Evolutionary conservation across 2,329 filamentous ascomycete species (phyloP).

Genomic region (Sporothrix euskadiensis): DNA sequence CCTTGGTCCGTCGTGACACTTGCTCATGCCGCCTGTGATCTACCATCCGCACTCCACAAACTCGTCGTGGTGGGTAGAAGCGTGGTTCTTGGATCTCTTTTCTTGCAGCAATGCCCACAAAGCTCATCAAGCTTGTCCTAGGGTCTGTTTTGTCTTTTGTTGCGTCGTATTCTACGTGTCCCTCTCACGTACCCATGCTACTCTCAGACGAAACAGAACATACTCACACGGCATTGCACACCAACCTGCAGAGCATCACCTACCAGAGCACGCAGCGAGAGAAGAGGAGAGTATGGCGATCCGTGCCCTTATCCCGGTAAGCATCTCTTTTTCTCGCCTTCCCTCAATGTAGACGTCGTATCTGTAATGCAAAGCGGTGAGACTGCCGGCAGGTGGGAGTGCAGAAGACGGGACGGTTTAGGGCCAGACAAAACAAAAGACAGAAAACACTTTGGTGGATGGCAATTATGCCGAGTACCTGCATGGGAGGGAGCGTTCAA

Average conservation of each 20-base stretch:
- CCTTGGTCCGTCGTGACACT: background rate
- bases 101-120: background rate
- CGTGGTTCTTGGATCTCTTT: background rate
- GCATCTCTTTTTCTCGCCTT: background rate
- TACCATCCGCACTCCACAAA: slow-evolving; percentile 14
- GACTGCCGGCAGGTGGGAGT: slow-evolving; percentile 6
- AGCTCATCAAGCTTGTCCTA: background rate
- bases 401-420: background rate
- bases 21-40: slow-evolving; percentile 3
- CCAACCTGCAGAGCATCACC: slow-evolving; percentile 6
- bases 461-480: background rate
- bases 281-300: background rate
- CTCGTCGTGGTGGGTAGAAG: background rate
- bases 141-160: background rate
- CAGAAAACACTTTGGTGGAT: background rate
- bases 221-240: slow-evolving; percentile 7
- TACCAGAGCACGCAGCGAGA: background rate
- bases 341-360: background rate
- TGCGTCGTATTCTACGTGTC: background rate
- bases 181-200: background rate
- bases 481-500: background rate
- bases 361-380: background rate
- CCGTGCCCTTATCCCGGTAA: slow-evolving; percentile 1
- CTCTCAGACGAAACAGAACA: slow-evolving; percentile 13
- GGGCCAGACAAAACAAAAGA: background rate